Percentiles rank a stretch among this genome's conserved stretches.
Conservation (phyloP, 2,329 filamentous ascomycete genomes). For the Colletotrichum tofieldiae region DNA sequence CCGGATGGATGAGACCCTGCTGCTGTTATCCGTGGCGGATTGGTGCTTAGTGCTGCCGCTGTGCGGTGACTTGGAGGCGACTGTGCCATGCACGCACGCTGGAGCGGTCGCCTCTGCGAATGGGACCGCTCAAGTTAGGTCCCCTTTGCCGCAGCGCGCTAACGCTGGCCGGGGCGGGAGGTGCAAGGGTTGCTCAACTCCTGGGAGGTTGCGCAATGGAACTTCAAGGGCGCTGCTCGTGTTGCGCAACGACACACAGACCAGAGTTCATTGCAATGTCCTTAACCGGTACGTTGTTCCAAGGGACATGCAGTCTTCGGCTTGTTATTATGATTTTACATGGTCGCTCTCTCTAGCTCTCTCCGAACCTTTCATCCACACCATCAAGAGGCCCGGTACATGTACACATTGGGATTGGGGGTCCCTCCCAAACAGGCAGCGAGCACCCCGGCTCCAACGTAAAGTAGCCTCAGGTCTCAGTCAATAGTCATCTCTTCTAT, state of each 20-base stretch:
- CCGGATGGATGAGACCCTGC: neutral
- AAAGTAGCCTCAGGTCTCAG: constrained; percentile 22
- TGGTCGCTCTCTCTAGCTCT: no score
- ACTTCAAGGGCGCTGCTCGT: neutral
- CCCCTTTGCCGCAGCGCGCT: constrained; percentile 24
- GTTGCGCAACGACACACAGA: neutral
- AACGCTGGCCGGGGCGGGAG: constrained; percentile 20
- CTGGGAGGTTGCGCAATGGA: neutral
- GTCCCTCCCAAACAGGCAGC: constrained; percentile 9
- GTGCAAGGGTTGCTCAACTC: constrained; percentile 13
- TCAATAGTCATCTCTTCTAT: constrained; percentile 30
- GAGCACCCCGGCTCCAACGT: constrained; percentile 24
- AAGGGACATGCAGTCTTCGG: neutral
- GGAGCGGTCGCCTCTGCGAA: constrained; percentile 6
- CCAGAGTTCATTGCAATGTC: neutral
- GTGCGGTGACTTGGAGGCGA: neutral
- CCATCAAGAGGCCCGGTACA: neutral
- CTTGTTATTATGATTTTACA: no score
- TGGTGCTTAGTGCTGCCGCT: neutral
- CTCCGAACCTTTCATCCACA: neutral
- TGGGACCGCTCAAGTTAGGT: constrained; percentile 13
- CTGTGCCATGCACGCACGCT: neutral
- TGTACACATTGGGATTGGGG: neutral
- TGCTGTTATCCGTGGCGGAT: neutral
- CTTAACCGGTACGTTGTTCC: neutral